These are phyloP conservation scores for Polygonum aviculare DNA, from an alignment of 148 eudicot species.

Conservation along the genomic window DNA sequence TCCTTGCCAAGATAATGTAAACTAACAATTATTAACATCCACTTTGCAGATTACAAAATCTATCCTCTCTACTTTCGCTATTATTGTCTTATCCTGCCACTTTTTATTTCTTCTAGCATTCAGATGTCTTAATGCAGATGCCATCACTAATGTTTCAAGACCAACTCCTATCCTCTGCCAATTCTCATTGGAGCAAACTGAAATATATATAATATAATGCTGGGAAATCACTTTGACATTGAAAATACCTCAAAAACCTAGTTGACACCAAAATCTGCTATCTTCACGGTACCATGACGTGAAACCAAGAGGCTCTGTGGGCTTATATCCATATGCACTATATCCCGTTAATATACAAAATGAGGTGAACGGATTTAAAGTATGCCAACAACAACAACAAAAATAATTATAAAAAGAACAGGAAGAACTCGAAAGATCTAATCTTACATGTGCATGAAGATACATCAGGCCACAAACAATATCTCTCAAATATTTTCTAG, in stretches of 20 bases:
- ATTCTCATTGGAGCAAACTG: background rate
- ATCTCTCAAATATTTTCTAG: slow-evolving; percentile 72
- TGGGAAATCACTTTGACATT: background rate
- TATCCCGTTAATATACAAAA: slow-evolving; percentile 38
- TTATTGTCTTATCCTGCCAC: background rate
- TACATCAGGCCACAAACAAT: slow-evolving; percentile 87
- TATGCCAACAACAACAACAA: slow-evolving; percentile 6
- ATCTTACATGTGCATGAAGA: slow-evolving; percentile 89
- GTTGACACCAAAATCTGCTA: slow-evolving; percentile 94
- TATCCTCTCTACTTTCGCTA: no score
- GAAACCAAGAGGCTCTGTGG: slow-evolving; percentile 88
- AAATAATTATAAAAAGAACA: background rate
- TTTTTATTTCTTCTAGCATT: background rate
- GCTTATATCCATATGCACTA: slow-evolving; percentile 91
- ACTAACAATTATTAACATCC: no score
- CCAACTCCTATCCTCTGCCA: background rate
- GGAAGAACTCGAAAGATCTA: background rate
- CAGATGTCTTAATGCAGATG: background rate
- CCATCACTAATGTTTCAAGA: background rate
- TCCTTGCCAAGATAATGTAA: no score
- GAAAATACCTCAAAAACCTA: slow-evolving; percentile 86
- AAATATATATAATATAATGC: background rate
- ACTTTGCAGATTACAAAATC: no score
- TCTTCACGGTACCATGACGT: slow-evolving; percentile 65
- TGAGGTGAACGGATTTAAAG: slow-evolving; percentile 2